Conservation (phyloP, 345 rosid genomes). For the Xanthoceras sorbifolium region DNA sequence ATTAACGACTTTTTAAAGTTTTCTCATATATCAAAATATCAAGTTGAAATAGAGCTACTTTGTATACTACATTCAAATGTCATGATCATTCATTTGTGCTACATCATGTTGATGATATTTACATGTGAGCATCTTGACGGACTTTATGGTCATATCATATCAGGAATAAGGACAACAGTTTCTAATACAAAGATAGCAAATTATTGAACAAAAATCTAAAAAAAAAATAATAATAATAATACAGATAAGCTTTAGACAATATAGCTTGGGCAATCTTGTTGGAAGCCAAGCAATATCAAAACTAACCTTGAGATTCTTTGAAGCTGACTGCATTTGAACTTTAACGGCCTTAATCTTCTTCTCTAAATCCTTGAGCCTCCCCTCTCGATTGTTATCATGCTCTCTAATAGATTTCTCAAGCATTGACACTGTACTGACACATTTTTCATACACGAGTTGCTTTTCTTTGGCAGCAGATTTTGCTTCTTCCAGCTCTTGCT, state of each 20-base stretch:
- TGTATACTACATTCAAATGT: background rate
- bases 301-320: slow-evolving; percentile 79
- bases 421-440: slow-evolving; percentile 50
- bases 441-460: slow-evolving; percentile 52
- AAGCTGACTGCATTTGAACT: slow-evolving; percentile 67
- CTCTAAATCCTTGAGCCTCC: slow-evolving; percentile 79
- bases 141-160: background rate
- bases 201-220: background rate
- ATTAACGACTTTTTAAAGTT: background rate
- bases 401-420: slow-evolving; percentile 85
- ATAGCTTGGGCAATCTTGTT: slow-evolving; percentile 6
- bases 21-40: background rate
- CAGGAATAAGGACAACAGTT: background rate
- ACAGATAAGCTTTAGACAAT: too few species aligned
- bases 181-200: slow-evolving; percentile 14
- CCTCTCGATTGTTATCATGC: slow-evolving; percentile 77
- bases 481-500: slow-evolving; percentile 78
- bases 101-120: background rate
- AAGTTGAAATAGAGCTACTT: background rate
- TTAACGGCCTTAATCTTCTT: slow-evolving; percentile 66
- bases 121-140: background rate
- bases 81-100: background rate
- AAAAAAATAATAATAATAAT: too few species aligned
- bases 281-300: slow-evolving; percentile 6
- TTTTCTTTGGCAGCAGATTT: slow-evolving; percentile 65